A percentile compares a stretch with the other conserved stretches of the same genome.
These are phyloP conservation scores for Fomitopsis betulina DNA, from an alignment of 1,284 basidiomycete genomes.

Conservation along the genomic window DNA sequence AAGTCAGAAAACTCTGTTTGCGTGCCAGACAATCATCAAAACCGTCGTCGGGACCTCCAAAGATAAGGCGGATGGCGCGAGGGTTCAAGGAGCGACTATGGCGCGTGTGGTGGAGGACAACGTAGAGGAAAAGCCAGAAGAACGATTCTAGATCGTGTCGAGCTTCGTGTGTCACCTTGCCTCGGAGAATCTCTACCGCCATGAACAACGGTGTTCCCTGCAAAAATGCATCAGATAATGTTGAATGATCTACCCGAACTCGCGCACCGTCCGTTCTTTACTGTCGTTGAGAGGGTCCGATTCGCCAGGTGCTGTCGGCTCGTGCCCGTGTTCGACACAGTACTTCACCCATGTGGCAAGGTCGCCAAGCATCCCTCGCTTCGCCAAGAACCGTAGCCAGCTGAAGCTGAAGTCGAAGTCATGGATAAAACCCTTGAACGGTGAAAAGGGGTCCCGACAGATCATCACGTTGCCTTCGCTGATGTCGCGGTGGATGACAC, in stretches of 20 bases:
- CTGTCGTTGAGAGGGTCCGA: not conserved
- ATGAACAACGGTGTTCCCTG: conserved; percentile 12
- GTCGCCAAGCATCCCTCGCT: not conserved
- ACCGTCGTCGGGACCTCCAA: too few relatives aligned
- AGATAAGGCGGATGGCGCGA: too few relatives aligned
- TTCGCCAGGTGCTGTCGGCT: too few relatives aligned
- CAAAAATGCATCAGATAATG: not conserved
- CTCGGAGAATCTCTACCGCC: not conserved
- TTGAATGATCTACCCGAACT: not conserved
- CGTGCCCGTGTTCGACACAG: not conserved
- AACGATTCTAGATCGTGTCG: conserved; percentile 16
- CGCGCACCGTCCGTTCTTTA: not conserved
- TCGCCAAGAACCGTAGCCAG: not conserved
- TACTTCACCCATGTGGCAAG: not conserved
- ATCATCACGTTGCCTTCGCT: not conserved
- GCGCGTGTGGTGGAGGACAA: conserved; percentile 10
- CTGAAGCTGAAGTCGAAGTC: not conserved
- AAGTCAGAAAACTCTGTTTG: too few relatives aligned
- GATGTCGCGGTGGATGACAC: not conserved
- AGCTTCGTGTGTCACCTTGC: not conserved
- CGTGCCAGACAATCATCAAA: too few relatives aligned
- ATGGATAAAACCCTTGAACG: not conserved
- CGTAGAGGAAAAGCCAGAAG: conserved; percentile 14
- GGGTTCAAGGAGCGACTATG: not conserved
- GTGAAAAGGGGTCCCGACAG: not conserved